Evolutionary conservation across 768 basidiomycete species (phyloP).

Genomic region (Termitomyces sp.): DNA sequence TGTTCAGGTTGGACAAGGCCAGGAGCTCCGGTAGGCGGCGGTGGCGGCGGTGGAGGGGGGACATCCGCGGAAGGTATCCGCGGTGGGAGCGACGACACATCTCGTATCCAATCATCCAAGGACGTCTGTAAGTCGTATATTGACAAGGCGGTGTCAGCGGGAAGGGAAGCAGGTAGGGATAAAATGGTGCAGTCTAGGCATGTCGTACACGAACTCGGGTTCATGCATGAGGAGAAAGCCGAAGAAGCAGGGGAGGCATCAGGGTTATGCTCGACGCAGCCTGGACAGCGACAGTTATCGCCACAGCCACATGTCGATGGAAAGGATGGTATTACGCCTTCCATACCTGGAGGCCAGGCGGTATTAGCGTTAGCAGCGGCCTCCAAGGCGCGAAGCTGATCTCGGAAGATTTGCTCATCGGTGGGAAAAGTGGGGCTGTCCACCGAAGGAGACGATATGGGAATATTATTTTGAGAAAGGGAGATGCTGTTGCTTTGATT

Average conservation of each 20-base stretch:
- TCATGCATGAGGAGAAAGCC: conserved; percentile 33
- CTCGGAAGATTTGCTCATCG: conserved; percentile 24
- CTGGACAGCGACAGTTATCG: conserved; percentile 59
- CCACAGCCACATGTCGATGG: conserved; percentile 63
- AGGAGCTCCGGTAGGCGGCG: conserved; percentile 1
- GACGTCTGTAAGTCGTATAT: conserved; percentile 18
- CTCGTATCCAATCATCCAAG: conserved; percentile 16
- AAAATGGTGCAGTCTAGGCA: conserved; percentile 67
- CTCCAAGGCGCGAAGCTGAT: conserved; percentile 28
- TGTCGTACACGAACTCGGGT: conserved; percentile 35
- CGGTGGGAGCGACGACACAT: conserved; percentile 8
- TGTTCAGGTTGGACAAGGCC: conserved; percentile 4
- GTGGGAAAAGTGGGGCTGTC: conserved; percentile 17
- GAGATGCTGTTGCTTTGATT: conserved; percentile 18
- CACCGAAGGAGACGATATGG: conserved; percentile 20
- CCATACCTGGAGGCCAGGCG: conserved; percentile 17
- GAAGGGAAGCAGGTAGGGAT: conserved; percentile 40
- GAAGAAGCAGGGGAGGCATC: conserved; percentile 29
- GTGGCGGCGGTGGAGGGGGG: neutral
- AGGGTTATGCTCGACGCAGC: conserved; percentile 56
- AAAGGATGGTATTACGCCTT: conserved; percentile 26
- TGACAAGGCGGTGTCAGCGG: conserved; percentile 38
- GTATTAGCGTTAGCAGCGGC: conserved; percentile 34
- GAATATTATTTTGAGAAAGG: conserved; percentile 17
- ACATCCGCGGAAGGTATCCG: neutral